Evolutionary conservation across 768 basidiomycete species (phyloP), one percentile per base, ranked within the genome.

Genomic region (Lentinula aciculospora): DNA sequence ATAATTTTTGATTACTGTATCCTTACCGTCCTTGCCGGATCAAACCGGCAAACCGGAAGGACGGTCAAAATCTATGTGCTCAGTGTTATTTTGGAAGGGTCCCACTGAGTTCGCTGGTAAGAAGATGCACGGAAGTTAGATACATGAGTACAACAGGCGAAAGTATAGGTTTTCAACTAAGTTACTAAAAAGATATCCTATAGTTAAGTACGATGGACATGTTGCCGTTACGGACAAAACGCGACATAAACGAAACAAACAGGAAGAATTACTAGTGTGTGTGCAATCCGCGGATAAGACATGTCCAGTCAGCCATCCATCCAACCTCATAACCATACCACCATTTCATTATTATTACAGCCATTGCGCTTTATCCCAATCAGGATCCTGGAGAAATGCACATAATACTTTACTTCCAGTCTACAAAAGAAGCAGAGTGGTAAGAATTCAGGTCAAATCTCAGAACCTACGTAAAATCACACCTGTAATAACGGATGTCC

Each of bases 401-500:
- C 92, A 92, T 3, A 98, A 77, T n/a, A 98, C 94, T 68, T 97
- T 97, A 72, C 92, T 94, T 50, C 95, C 95, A 3, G 95, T 98
- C 93, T 94, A 63, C 0, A 48, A 48, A 36, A 54, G 13, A 49
- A 13, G n/a, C 64, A 61, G 58, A 55, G 59, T 57, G 27, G 60
- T n/a, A 28, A 44, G 21, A 23, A 13, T 17, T 21, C 57, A 53
- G 34, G 13, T 42, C 28, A 25, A 37, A 13, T 8, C 23, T 39
- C n/a, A 50, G 53, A 29, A 27, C 31, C 28, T 6, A 53, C 10
- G 32, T 39, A 39, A 59, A 46, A 19, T 72, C 83, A 60, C 61
- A 92, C 94, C 85, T 99, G 96, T 25, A 99, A 75, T 57, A 99
- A 75, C 7, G 97, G 97, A 69, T 99, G 97, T 0, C 97, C 97